Percentiles rank a stretch among this genome's conserved stretches.
Conservation (phyloP, 768 basidiomycete species). For the Hysterangium stoloniferum region DNA sequence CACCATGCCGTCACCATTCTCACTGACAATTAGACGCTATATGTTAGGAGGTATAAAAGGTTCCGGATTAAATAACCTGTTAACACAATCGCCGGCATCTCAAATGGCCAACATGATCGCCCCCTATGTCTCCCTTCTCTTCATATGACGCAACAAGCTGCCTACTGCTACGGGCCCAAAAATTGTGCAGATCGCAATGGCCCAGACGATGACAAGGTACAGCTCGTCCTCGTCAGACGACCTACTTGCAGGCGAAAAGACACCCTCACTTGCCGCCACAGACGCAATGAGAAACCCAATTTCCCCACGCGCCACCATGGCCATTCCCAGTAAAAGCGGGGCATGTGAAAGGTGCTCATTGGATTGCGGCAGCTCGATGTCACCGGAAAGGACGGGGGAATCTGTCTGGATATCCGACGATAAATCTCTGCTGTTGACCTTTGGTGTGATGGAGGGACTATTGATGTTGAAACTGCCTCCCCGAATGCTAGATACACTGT, state of each 20-base stretch:
- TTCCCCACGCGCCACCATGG: slow-evolving; percentile 63
- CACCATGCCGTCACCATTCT: too few species aligned
- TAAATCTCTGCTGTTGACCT: too few species aligned
- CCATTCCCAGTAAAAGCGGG: slow-evolving; percentile 41
- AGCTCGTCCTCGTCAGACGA: slow-evolving; percentile 30
- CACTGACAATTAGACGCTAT: too few species aligned
- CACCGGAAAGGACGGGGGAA: too few species aligned
- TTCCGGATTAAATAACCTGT: too few species aligned
- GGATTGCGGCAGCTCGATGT: neutral
- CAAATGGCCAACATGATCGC: too few species aligned
- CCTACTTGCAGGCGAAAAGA: slow-evolving; percentile 28
- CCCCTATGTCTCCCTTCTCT: slow-evolving; percentile 4
- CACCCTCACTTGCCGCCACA: slow-evolving; percentile 21
- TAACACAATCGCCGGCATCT: too few species aligned
- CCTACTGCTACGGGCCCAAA: slow-evolving; percentile 34
- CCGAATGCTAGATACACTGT: too few species aligned
- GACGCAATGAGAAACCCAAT: slow-evolving; percentile 55
- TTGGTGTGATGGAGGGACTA: too few species aligned
- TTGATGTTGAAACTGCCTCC: too few species aligned
- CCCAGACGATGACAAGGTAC: slow-evolving; percentile 51
- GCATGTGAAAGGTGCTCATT: slow-evolving; percentile 13
- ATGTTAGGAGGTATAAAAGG: too few species aligned
- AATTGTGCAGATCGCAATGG: slow-evolving; percentile 46
- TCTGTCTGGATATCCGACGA: too few species aligned
- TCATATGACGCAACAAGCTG: slow-evolving; percentile 15